A percentile compares a stretch with the other conserved stretches of the same genome.
phyloP scores from a whole-genome alignment of 2,329 filamentous ascomycete species.

The Aspergillus sp. region DNA sequence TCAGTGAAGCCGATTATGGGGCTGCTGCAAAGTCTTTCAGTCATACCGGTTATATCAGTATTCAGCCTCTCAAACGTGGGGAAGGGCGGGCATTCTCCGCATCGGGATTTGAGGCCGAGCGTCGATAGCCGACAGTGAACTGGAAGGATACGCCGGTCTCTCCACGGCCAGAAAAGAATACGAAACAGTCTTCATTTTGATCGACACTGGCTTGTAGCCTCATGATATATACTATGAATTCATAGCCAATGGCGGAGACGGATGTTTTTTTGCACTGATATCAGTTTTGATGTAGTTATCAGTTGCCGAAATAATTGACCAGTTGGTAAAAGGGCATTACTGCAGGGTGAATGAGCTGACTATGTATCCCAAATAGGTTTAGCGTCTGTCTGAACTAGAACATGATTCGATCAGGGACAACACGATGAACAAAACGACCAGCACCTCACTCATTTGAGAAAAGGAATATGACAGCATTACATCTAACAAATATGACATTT shows the following conservation, averaged over 20 bases:
- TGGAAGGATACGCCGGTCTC: not conserved
- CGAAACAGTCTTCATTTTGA: not conserved
- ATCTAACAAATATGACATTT: not conserved
- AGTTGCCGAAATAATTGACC: not conserved
- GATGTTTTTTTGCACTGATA: too few relatives aligned
- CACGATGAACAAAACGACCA: not conserved
- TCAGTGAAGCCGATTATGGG: conserved; percentile 21
- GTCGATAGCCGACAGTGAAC: conserved; percentile 14
- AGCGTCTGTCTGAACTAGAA: not conserved
- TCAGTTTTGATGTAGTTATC: too few relatives aligned
- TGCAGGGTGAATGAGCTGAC: not conserved
- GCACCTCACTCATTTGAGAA: not conserved
- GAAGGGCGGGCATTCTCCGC: conserved; percentile 16
- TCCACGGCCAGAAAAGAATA: not conserved
- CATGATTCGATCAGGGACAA: not conserved
- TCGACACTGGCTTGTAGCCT: too few relatives aligned
- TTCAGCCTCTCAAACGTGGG: conserved; percentile 9
- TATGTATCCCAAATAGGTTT: not conserved
- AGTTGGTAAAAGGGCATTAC: not conserved
- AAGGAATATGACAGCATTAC: not conserved
- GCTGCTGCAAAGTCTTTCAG: not conserved
- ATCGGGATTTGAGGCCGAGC: conserved; percentile 16
- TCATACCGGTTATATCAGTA: not conserved
- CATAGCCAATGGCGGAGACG: too few relatives aligned
- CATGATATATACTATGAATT: not conserved